These are phyloP conservation scores for Yamadazyma dushanensis DNA, from an alignment of 1,139 yeast species.

Conservation along the genomic window DNA sequence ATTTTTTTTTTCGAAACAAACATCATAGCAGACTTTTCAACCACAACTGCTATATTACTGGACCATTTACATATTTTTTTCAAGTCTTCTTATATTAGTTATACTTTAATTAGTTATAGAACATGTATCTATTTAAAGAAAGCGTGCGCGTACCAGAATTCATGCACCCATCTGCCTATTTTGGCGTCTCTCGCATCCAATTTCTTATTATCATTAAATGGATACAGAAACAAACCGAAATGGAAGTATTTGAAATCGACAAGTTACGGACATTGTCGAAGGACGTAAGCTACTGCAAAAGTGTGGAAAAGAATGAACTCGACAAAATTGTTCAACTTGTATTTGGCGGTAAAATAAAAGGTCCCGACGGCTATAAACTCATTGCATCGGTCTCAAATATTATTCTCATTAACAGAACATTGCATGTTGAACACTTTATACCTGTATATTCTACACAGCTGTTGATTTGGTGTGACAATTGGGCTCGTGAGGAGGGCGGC, in stretches of 20 bases:
- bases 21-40: too few relatives aligned
- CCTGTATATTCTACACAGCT: slow-evolving; percentile 19
- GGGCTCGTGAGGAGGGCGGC: slow-evolving; percentile 7
- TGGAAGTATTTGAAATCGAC: slow-evolving; percentile 4
- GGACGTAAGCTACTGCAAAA: slow-evolving; percentile 22
- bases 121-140: background rate
- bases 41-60: too few relatives aligned
- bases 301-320: slow-evolving; percentile 18
- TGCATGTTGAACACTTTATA: slow-evolving; percentile 23
- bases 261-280: slow-evolving; percentile 20
- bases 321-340: slow-evolving; percentile 18
- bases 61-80: too few relatives aligned
- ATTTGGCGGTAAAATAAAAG: slow-evolving; percentile 6
- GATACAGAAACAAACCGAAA: background rate
- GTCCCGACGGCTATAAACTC: slow-evolving; percentile 20
- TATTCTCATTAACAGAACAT: slow-evolving; percentile 24
- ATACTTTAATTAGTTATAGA: too few relatives aligned
- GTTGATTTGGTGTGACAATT: slow-evolving; percentile 18
- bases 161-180: too few relatives aligned
- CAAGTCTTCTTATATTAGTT: too few relatives aligned
- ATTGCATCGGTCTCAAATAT: slow-evolving; percentile 22
- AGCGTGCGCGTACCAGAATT: too few relatives aligned
- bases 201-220: background rate
- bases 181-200: background rate
- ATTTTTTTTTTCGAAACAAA: background rate